Evolutionary conservation across 495 filamentous ascomycete species (phyloP), one percentile per base, ranked within the genome.

Genomic region (Trichoderma virens): DNA sequence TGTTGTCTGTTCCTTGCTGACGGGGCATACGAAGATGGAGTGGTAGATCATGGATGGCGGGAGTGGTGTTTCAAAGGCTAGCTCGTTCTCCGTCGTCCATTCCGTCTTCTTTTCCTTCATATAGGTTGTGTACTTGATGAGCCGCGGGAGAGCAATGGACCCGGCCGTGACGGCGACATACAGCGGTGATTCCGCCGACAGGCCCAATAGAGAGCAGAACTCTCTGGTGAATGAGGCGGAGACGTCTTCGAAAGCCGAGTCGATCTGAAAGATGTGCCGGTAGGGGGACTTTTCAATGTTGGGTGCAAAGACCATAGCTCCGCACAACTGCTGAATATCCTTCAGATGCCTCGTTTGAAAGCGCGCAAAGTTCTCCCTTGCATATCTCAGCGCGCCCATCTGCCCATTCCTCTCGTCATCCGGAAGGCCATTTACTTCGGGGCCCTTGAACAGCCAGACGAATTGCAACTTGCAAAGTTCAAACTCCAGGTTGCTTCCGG

Each of bases 21-120:
- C 95, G 4, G 94, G 94, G 70, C 94, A 99, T 34, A 99, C 94
- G 70, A 99, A 98, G 70, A 99, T 97, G 51, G 86, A 88, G 75
- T 99, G 94, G 80, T 93, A 99, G 59, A 91, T 83, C 79, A 95
- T 96, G 41, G 85, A 85, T 23, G 84, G 82, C 0, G 94, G 94
- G 0, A 99, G 83, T 0, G 94, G 88, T 0, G 94, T 95, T 76
- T 97, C 94, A 64, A 95, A 93, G 7, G 95, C 91, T 16, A 99
- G 78, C 73, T 99, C 94, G 70, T 93, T 85, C 41, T 87, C 81
- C 0, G 90, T 92, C 2, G 92, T 97, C 94, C 94, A 99, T 74
- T 96, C 92, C 1, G 93, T 95, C 38, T 89, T 86, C 74, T 92
- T 93, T 41, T 90, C 86, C 68, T 88, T 87, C 78, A 92, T 92